phyloP scores from a whole-genome alignment of 2,329 filamentous ascomycete genomes.

The Colletotrichum caudatum region DNA sequence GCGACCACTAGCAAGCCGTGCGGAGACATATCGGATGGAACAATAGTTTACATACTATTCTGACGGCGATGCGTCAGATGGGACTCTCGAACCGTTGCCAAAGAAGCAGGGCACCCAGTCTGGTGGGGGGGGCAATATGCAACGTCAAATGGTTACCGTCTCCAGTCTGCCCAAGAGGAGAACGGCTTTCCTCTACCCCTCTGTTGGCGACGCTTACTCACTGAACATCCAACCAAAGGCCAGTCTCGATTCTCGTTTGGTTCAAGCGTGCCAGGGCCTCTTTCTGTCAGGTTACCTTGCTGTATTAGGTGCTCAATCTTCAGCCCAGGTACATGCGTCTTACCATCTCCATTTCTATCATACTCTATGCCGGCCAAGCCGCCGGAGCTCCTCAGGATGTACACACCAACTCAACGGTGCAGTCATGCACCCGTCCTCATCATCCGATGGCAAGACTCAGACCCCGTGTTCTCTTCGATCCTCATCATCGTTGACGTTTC shows the following conservation, averaged over 20 bases:
- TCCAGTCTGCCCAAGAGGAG: background rate
- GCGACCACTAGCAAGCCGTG: conserved; percentile 20
- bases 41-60: conserved; percentile 5
- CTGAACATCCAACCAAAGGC: conserved; percentile 16
- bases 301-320: conserved; percentile 35
- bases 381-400: conserved; percentile 27
- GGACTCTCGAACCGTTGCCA: conserved; percentile 11
- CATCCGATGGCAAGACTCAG: conserved; percentile 33
- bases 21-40: conserved; percentile 31
- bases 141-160: conserved; percentile 10
- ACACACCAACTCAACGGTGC: conserved; percentile 32
- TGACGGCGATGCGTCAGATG: conserved; percentile 30
- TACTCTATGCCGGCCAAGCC: conserved; percentile 31
- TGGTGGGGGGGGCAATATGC: conserved; percentile 10
- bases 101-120: background rate
- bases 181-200: background rate
- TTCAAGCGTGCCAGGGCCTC: conserved; percentile 14
- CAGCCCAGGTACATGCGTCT: conserved; percentile 37
- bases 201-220: background rate
- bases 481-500: conserved; percentile 1
- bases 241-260: conserved; percentile 10
- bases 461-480: conserved; percentile 2
- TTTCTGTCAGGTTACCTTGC: conserved; percentile 17
- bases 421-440: conserved; percentile 32
- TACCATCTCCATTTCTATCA: conserved; percentile 31